Evolutionary conservation across 495 filamentous ascomycete species (phyloP), one percentile per base, ranked within the genome.

Genomic region (Annulohypoxylon nitens): DNA sequence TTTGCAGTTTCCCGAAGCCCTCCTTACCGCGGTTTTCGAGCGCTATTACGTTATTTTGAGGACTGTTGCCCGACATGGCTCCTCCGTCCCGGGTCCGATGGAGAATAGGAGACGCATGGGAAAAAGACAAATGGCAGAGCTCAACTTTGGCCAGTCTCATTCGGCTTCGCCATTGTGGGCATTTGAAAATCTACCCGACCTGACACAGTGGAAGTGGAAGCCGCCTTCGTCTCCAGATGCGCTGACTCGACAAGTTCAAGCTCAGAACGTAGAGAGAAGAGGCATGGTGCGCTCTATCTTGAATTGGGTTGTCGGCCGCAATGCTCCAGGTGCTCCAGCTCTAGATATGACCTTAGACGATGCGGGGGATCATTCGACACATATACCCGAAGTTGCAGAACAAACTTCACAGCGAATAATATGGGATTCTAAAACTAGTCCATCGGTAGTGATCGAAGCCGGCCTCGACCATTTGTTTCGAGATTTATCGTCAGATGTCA

Each of bases 41-140:
- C 79, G 79, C 4, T 87, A 81, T 75, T 81, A 77, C 45, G 61
- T 64, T 25, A 71, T 76, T 2, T 82, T 77, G 5, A 62, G 68
- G 26, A 67, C 54, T 4, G 47, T 63, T 18, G 64, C 48, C 26
- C 75, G 79, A 41, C 33, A 73, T 70, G 71, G 66, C 54, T 78
- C 76, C 57, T 78, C 73, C 20, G 67, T 75, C 10, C 82, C 86
- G 3, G 86, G 86, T 0, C 86, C 86, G 20, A 80, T 88, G 69
- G 87, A 89, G 75, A 81, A 80, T 75, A 81, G 85, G 5, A 84
- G 85, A 37, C 82, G 86, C 18, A 69, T 87, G 58, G 86, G 86
- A n/a, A 86, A 81, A 59, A 80, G 87, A 61, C 81, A 81, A 26
- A 84, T 89, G 80, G 81, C 79, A 53, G 81, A 81, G 55, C 70